These are phyloP conservation scores for Russula sp. DNA, from an alignment of 768 basidiomycete species.

Conservation along the genomic window DNA sequence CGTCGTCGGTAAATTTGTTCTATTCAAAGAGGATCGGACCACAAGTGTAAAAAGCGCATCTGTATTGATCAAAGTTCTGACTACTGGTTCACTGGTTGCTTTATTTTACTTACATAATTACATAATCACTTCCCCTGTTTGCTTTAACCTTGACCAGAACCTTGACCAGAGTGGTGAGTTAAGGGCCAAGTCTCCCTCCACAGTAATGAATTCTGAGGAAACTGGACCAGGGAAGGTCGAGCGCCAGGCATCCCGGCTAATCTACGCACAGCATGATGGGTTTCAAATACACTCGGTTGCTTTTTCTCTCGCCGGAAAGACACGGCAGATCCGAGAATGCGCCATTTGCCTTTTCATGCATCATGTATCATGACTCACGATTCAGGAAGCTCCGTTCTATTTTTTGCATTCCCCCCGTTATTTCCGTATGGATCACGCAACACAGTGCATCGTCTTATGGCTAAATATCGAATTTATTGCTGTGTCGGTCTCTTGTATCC, in stretches of 20 bases:
- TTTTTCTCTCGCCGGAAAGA: neutral
- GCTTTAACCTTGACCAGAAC: neutral
- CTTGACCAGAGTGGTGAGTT: neutral
- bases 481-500: neutral
- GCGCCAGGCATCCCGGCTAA: neutral
- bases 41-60: too few species aligned
- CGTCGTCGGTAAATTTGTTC: too few species aligned
- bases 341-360: neutral
- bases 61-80: too few species aligned
- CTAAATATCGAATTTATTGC: neutral
- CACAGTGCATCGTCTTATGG: neutral
- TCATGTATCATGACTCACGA: too few species aligned
- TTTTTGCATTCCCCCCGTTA: neutral
- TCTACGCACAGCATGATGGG: neutral
- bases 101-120: neutral
- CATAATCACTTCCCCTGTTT: neutral
- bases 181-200: neutral
- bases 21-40: too few species aligned
- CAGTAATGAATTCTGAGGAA: too few species aligned
- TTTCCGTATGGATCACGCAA: too few species aligned
- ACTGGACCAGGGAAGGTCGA: neutral
- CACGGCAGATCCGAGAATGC: neutral
- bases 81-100: too few species aligned
- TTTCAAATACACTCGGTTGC: neutral
- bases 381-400: neutral